Percentiles rank a stretch among this genome's conserved stretches.
Evolutionary conservation across 345 rosid species (phyloP).

Genomic region (Eucalyptus guilfoylei): DNA sequence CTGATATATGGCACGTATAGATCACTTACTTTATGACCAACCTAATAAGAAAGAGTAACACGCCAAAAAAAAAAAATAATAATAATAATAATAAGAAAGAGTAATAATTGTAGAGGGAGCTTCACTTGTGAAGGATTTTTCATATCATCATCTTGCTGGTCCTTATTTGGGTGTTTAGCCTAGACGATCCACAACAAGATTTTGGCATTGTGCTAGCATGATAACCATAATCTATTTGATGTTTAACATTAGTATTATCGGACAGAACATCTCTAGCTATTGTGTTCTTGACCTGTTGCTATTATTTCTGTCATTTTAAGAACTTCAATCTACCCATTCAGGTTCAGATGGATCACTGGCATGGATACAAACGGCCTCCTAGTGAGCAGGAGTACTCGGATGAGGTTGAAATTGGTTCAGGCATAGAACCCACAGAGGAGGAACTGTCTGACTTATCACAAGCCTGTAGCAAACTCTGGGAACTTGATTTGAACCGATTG

Average conservation of each 20-base stretch:
- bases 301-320: background rate
- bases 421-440: conserved; percentile 44
- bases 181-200: background rate
- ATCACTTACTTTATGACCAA: background rate
- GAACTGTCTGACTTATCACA: conserved; percentile 71
- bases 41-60: background rate
- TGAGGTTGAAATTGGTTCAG: conserved; percentile 24
- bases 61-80: too few species aligned
- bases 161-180: background rate
- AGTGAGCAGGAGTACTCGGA: conserved; percentile 63
- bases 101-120: background rate
- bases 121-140: background rate
- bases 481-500: conserved; percentile 70
- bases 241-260: background rate
- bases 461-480: conserved; percentile 90
- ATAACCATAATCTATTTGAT: background rate
- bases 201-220: background rate
- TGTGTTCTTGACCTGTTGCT: background rate
- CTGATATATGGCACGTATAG: background rate
- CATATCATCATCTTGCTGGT: background rate
- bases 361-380: conserved; percentile 52
- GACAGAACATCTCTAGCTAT: background rate
- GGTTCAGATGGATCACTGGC: conserved; percentile 73
- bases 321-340: background rate
- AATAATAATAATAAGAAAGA: background rate